phyloP scores from a whole-genome alignment of 768 basidiomycete genomes.

The Lentinus brumalis region DNA sequence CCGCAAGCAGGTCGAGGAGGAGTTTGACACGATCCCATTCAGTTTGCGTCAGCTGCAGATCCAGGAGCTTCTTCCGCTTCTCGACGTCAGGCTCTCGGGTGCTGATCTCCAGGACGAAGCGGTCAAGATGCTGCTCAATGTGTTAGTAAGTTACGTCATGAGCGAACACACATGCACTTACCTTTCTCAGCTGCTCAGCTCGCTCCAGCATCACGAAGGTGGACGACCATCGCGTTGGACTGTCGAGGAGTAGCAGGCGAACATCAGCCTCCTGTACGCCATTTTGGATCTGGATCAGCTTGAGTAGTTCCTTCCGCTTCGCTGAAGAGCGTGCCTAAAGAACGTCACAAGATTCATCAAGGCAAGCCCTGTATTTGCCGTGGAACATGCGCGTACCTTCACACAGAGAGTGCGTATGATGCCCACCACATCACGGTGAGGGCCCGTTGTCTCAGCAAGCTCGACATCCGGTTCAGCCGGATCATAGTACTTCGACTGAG shows the following conservation, averaged over 20 bases:
- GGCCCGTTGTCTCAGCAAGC: neutral
- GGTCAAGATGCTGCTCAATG: conserved; percentile 19
- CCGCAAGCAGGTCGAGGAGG: conserved; percentile 25
- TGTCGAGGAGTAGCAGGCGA: conserved; percentile 29
- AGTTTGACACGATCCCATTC: conserved; percentile 29
- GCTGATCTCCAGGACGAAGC: conserved; percentile 29
- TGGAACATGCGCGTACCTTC: too few relatives aligned
- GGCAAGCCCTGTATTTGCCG: too few relatives aligned
- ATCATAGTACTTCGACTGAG: conserved; percentile 29
- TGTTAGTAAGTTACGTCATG: too few relatives aligned
- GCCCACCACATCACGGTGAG: conserved; percentile 29
- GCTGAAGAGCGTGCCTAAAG: conserved; percentile 30
- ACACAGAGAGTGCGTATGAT: conserved; percentile 29
- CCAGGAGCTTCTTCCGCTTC: conserved; percentile 19
- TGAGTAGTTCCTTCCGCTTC: conserved; percentile 30
- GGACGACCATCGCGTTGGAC: conserved; percentile 36
- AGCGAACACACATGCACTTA: too few relatives aligned
- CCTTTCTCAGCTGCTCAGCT: conserved; percentile 10
- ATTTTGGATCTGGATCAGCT: conserved; percentile 15
- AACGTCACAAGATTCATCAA: too few relatives aligned
- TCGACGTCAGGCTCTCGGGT: conserved; percentile 20
- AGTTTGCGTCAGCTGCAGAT: conserved; percentile 16
- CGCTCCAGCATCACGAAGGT: conserved; percentile 32
- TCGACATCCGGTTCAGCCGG: conserved; percentile 23
- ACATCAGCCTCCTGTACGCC: neutral